phyloP scores from a whole-genome alignment of 108 stramenopile genomes.

The Conticribra weissflogii region DNA sequence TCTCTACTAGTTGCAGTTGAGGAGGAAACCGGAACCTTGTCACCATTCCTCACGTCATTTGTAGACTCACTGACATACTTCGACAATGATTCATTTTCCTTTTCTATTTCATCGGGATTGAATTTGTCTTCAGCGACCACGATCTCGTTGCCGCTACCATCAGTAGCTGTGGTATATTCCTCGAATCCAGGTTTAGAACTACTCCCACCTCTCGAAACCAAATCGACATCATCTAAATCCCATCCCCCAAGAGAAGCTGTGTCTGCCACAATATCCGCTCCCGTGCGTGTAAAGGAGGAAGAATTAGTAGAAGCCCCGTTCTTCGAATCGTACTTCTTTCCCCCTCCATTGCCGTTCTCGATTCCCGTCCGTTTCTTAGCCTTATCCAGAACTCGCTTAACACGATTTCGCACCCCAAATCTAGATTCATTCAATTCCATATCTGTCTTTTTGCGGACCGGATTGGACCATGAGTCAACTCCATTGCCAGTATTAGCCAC shows the following conservation, averaged over 20 bases:
- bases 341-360: conserved; percentile 36
- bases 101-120: conserved; percentile 6
- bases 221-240: conserved; percentile 18
- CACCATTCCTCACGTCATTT: neutral
- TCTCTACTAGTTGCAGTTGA: neutral
- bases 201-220: conserved; percentile 31
- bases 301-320: neutral
- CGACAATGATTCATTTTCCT: conserved; percentile 20
- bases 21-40: too few species aligned
- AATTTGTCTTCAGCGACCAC: too few species aligned
- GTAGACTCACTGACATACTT: conserved; percentile 13
- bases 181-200: too few species aligned
- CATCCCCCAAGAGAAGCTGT: conserved; percentile 68
- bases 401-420: conserved; percentile 72
- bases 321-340: neutral
- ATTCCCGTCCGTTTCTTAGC: conserved; percentile 80
- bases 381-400: conserved; percentile 68
- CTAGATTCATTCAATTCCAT: conserved; percentile 32
- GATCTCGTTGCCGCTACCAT: too few species aligned
- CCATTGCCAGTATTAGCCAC: neutral
- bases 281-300: conserved; percentile 18
- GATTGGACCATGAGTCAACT: conserved; percentile 35
- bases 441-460: conserved; percentile 38
- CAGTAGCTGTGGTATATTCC: too few species aligned
- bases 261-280: conserved; percentile 54